Evolutionary conservation across 192 early-diverging fungal genomes (phyloP).

Genomic region (Pecoramyces ruminantium): DNA sequence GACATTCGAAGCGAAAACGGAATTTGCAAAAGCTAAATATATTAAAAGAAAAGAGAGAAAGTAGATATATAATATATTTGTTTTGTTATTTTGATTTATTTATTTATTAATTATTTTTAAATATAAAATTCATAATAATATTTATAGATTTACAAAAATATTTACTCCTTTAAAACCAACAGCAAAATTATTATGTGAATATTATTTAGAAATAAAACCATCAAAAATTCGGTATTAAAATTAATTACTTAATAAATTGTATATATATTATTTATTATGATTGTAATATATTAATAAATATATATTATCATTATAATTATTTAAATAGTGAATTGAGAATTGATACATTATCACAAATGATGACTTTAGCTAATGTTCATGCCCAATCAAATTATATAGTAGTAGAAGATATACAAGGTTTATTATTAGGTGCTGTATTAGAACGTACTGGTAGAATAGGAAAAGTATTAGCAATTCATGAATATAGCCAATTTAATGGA

Average conservation of each 20-base stretch:
- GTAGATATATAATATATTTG: conserved; percentile 6
- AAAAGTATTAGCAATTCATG: background rate
- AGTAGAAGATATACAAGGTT: conserved; percentile 81
- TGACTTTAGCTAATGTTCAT: conserved; percentile 68
- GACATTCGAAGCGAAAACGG: conserved; percentile 82
- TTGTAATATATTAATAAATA: too few species aligned
- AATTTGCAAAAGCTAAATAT: conserved; percentile 91
- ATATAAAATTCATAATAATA: too few species aligned
- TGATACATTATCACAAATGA: conserved; percentile 82
- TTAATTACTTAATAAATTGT: too few species aligned
- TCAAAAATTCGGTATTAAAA: conserved; percentile 59
- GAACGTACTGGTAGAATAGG: conserved; percentile 40
- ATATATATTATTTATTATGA: too few species aligned
- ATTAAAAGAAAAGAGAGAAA: conserved; percentile 48
- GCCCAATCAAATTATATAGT: conserved; percentile 47
- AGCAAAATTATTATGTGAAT: conserved; percentile 55
- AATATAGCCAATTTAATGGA: background rate
- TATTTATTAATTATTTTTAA: too few species aligned
- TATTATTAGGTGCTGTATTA: conserved; percentile 61
- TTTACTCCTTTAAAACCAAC: conserved; percentile 66
- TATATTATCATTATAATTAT: too few species aligned
- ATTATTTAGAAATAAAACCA: conserved; percentile 61
- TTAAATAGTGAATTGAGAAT: conserved; percentile 46
- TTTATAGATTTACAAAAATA: conserved; percentile 65
- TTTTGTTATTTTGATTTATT: too few species aligned